A percentile compares a stretch with the other conserved stretches of the same genome.
Evolutionary conservation across 257 asterid species (phyloP).

Genomic region (Primulina eburnea): DNA sequence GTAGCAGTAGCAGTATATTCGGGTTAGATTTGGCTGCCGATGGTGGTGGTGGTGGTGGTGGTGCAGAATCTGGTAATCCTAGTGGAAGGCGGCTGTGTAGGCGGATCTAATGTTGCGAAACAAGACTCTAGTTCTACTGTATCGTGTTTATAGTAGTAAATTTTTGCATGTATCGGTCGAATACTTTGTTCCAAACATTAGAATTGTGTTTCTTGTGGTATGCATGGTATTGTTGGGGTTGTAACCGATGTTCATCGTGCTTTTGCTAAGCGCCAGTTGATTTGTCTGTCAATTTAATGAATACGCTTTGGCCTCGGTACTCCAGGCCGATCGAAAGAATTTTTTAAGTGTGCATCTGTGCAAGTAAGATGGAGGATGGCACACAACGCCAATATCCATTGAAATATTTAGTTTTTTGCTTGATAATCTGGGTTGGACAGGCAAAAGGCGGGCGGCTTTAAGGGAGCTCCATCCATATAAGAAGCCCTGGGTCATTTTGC

Average conservation of each 20-base stretch:
- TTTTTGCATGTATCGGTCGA: not conserved
- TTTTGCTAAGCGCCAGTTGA: not conserved
- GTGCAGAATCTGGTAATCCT: slow-evolving; percentile 52
- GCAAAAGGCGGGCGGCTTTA: no score
- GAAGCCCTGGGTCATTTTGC: no score
- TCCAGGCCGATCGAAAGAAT: no score
- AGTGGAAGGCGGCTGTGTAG: slow-evolving; percentile 63
- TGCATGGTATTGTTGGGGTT: not conserved
- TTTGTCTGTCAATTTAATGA: no score
- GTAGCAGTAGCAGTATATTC: slow-evolving; percentile 84
- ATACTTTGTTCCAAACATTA: not conserved
- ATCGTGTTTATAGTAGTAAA: not conserved
- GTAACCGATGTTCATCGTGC: not conserved
- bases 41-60: slow-evolving; percentile 54
- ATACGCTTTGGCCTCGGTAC: no score
- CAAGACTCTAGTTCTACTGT: not conserved
- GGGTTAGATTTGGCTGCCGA: slow-evolving; percentile 74
- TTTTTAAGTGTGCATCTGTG: no score
- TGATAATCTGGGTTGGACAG: no score
- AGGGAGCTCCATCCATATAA: no score
- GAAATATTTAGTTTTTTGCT: no score
- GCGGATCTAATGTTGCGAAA: slow-evolving; percentile 39
- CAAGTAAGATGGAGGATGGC: no score
- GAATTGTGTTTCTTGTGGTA: not conserved
- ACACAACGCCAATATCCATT: no score